A percentile compares a stretch with the other conserved stretches of the same genome.
Conservation (phyloP, 495 filamentous ascomycete genomes). For the Polyplosphaeria fusca region DNA sequence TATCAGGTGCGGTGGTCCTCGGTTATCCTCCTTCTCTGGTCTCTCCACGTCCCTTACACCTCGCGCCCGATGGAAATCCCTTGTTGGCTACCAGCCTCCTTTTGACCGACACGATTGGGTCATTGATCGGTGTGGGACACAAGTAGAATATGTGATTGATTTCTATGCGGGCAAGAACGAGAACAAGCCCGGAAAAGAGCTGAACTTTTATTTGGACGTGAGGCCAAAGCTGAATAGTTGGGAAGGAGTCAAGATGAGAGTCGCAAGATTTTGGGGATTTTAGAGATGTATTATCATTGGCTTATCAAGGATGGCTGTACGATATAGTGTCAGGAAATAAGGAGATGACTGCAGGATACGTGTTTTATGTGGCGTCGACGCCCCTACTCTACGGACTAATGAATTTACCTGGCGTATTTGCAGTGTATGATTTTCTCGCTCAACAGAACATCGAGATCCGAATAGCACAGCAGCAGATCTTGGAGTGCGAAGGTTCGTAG, state of each 20-base stretch:
- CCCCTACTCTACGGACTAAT: too few species aligned
- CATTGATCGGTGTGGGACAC: slow-evolving; percentile 85
- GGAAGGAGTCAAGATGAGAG: slow-evolving; percentile 87
- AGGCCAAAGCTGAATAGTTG: slow-evolving; percentile 88
- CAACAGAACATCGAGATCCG: too few species aligned
- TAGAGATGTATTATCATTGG: too few species aligned
- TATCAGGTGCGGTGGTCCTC: slow-evolving; percentile 72
- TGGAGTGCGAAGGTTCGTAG: too few species aligned
- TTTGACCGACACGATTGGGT: slow-evolving; percentile 99
- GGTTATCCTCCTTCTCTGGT: slow-evolving; percentile 78
- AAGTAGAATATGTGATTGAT: slow-evolving; percentile 93
- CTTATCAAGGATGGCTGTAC: too few species aligned
- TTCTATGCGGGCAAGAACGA: slow-evolving; percentile 81
- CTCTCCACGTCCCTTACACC: slow-evolving; percentile 63
- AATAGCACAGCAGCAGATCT: too few species aligned
- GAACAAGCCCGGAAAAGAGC: slow-evolving; percentile 52
- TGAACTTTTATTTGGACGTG: slow-evolving; percentile 94
- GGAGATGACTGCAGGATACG: too few species aligned
- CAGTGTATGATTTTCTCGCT: too few species aligned
- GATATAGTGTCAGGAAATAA: too few species aligned
- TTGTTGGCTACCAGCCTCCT: slow-evolving; percentile 81
- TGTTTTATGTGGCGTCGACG: too few species aligned
- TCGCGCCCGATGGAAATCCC: slow-evolving; percentile 72
- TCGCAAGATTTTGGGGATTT: slow-evolving; percentile 57
- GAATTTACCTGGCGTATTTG: too few species aligned